These are phyloP conservation scores for Phialemonium atrogriseum DNA, from an alignment of 2,329 filamentous ascomycete species.

Conservation along the genomic window DNA sequence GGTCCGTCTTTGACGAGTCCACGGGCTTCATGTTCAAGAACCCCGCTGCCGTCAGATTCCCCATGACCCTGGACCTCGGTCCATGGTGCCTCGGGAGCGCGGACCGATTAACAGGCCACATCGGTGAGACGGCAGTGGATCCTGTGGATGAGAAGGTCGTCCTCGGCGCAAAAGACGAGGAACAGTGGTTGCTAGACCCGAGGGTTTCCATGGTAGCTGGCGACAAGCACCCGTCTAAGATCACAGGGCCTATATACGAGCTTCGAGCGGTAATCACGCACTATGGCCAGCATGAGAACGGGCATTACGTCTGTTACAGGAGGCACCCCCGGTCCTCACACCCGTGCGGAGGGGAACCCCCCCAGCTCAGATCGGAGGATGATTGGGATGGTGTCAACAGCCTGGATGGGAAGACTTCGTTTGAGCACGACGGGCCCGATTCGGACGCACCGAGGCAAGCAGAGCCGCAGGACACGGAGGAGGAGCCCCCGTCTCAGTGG, in stretches of 20 bases:
- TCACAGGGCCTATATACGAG: slow-evolving; percentile 59
- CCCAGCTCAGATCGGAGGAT: slow-evolving; percentile 14
- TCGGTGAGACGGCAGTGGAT: too few species aligned
- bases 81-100: slow-evolving; percentile 75
- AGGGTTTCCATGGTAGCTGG: slow-evolving; percentile 65
- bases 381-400: slow-evolving; percentile 11
- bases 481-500: slow-evolving; percentile 52
- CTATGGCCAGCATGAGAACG: slow-evolving; percentile 85
- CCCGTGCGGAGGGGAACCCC: slow-evolving; percentile 8
- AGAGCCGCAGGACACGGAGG: slow-evolving; percentile 8
- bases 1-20: slow-evolving; percentile 80
- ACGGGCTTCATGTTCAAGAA: slow-evolving; percentile 81
- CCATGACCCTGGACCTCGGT: slow-evolving; percentile 63
- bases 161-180: slow-evolving; percentile 26
- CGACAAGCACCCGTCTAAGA: slow-evolving; percentile 36
- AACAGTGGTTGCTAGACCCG: slow-evolving; percentile 65
- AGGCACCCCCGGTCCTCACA: slow-evolving; percentile 49
- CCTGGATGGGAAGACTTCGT: slow-evolving; percentile 10
- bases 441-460: too few species aligned
- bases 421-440: too few species aligned
- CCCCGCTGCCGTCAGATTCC: slow-evolving; percentile 69
- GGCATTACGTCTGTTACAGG: slow-evolving; percentile 89
- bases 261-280: slow-evolving; percentile 82
- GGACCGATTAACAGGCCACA: too few species aligned
- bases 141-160: slow-evolving; percentile 15